These are phyloP conservation scores for Albizia julibrissin DNA, from an alignment of 306 rosid species.

Conservation along the genomic window DNA sequence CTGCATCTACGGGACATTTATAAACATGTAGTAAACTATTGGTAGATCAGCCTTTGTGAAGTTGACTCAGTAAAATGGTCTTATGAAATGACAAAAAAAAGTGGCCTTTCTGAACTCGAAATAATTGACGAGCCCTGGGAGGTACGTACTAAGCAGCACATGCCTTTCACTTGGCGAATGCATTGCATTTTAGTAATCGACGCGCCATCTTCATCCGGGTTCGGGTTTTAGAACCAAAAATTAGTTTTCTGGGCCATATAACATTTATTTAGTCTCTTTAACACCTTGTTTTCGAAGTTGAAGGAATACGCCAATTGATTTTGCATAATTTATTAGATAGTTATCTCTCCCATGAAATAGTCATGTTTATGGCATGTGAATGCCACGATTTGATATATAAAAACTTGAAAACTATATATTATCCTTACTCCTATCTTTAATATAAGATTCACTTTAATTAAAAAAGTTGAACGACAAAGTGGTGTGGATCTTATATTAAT, in stretches of 20 bases:
- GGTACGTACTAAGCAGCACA: neutral
- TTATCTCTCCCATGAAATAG: neutral
- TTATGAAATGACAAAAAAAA: neutral
- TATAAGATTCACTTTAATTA: too few relatives aligned
- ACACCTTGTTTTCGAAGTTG: neutral
- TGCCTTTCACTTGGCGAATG: neutral
- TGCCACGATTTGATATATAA: neutral
- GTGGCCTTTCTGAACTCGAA: constrained; percentile 10
- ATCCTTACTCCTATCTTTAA: too few relatives aligned
- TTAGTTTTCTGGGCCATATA: neutral
- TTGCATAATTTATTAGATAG: neutral
- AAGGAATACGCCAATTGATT: neutral
- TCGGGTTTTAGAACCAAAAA: neutral
- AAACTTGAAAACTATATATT: too few relatives aligned
- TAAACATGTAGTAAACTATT: constrained; percentile 1
- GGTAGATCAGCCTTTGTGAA: neutral
- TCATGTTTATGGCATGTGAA: neutral
- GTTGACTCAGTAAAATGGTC: neutral
- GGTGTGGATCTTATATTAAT: too few relatives aligned
- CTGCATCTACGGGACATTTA: constrained; percentile 21
- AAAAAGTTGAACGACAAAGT: too few relatives aligned
- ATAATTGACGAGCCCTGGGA: neutral
- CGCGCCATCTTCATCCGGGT: neutral
- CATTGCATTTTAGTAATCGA: neutral
- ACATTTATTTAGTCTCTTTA: too few relatives aligned